Evolutionary conservation across 495 filamentous ascomycete species (phyloP).

Genomic region (Neurospora sp.): DNA sequence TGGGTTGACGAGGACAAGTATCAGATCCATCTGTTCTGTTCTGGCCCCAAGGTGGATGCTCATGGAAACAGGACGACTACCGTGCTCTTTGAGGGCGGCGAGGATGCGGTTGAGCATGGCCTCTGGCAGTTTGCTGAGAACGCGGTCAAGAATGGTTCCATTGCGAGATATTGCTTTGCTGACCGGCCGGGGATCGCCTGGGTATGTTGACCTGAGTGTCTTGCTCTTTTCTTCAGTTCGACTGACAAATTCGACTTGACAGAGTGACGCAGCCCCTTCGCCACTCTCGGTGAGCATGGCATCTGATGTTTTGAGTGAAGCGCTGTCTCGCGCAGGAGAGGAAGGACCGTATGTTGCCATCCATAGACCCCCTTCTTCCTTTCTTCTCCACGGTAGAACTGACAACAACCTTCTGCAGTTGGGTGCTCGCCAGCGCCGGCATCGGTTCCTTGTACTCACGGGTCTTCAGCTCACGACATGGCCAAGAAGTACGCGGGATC

Average conservation of each 20-base stretch:
- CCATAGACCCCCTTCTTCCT: not conserved
- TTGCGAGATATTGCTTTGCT: conserved; percentile 86
- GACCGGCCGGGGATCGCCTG: conserved; percentile 85
- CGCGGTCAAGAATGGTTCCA: conserved; percentile 60
- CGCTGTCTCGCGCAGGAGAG: conserved; percentile 70
- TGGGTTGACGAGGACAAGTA: conserved; percentile 76
- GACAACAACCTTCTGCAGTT: conserved; percentile 22
- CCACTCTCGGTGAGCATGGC: conserved; percentile 88
- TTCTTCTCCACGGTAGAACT: not conserved
- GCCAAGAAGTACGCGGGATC: conserved; percentile 59
- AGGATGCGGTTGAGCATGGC: conserved; percentile 63
- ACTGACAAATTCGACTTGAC: not conserved
- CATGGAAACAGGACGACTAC: conserved; percentile 50
- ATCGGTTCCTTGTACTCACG: conserved; percentile 79
- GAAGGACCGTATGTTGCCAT: conserved; percentile 45
- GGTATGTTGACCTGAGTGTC: conserved; percentile 31
- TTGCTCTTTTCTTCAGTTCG: not conserved
- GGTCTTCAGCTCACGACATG: conserved; percentile 76
- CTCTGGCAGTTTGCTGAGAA: conserved; percentile 62
- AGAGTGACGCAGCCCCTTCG: conserved; percentile 82
- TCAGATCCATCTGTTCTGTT: conserved; percentile 73
- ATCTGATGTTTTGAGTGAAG: conserved; percentile 74
- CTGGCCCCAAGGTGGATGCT: conserved; percentile 51
- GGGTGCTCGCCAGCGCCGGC: conserved; percentile 56
- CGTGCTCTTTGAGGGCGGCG: conserved; percentile 73